A percentile compares a stretch with the other conserved stretches of the same genome.
Evolutionary conservation across 2,329 filamentous ascomycete species (phyloP).

Genomic region (Pyrenochaeta sp.): DNA sequence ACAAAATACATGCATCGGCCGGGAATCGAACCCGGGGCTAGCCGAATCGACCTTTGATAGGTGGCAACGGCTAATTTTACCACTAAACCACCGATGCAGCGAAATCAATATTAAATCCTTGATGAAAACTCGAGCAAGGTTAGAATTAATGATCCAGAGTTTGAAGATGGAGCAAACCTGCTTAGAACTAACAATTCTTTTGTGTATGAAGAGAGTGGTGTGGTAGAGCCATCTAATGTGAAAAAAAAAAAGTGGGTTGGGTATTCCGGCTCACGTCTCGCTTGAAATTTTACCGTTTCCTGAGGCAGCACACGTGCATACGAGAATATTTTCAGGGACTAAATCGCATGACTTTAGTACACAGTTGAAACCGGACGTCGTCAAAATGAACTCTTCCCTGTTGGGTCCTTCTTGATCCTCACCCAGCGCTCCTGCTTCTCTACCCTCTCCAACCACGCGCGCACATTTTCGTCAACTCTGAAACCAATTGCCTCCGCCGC

Average conservation of each 20-base stretch:
- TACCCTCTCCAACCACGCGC: slow-evolving; percentile 20
- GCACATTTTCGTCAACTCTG: slow-evolving; percentile 17
- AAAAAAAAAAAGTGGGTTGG: too few relatives aligned
- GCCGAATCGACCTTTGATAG: slow-evolving; percentile 8
- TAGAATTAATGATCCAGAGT: too few relatives aligned
- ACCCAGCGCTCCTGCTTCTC: slow-evolving; percentile 13
- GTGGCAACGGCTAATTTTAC: slow-evolving; percentile 27
- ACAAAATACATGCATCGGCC: slow-evolving; percentile 10
- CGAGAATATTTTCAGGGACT: background rate
- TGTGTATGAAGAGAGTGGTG: too few relatives aligned
- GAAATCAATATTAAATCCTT: too few relatives aligned
- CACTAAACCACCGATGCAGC: slow-evolving; percentile 22
- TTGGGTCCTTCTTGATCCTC: slow-evolving; percentile 21
- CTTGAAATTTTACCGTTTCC: too few relatives aligned
- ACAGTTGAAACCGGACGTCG: background rate
- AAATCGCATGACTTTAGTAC: background rate
- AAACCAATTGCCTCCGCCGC: slow-evolving; percentile 19
- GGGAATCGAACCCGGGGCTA: slow-evolving; percentile 25
- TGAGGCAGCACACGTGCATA: too few relatives aligned
- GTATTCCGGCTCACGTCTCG: too few relatives aligned
- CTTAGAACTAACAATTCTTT: too few relatives aligned
- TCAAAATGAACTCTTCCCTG: slow-evolving; percentile 14
- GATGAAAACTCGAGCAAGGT: too few relatives aligned
- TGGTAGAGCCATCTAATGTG: too few relatives aligned
- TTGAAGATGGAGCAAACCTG: too few relatives aligned